A percentile compares a stretch with the other conserved stretches of the same genome.
These are phyloP conservation scores for Carex arenaria DNA, from an alignment of 202 grass and related monocot species.

Conservation along the genomic window DNA sequence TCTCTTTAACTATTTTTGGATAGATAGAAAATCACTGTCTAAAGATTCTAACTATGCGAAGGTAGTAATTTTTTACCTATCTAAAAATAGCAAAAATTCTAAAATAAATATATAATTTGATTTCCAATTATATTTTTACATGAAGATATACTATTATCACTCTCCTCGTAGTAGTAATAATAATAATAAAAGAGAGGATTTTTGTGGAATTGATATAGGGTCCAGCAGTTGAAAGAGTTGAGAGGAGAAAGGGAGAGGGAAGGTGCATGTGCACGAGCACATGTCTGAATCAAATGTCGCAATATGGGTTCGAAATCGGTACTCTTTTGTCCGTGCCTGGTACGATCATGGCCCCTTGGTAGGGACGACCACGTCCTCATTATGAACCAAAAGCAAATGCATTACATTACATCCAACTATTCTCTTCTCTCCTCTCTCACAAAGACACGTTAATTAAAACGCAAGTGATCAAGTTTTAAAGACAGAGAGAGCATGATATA, in stretches of 20 bases:
- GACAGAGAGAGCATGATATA: no score
- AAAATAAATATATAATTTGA: no score
- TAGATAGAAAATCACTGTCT: no score
- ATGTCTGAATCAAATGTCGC: constrained; percentile 21
- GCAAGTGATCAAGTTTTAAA: no score
- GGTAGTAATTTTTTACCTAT: no score
- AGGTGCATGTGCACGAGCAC: constrained; percentile 21
- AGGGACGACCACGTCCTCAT: not conserved
- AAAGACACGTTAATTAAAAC: not conserved
- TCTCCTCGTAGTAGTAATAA: no score
- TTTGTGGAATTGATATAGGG: not conserved
- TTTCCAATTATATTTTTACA: no score
- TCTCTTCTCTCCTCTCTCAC: not conserved
- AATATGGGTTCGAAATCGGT: not conserved
- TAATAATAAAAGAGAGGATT: not conserved
- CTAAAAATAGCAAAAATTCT: no score
- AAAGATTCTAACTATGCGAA: no score
- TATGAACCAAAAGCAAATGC: not conserved
- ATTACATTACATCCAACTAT: not conserved
- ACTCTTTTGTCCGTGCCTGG: constrained; percentile 4
- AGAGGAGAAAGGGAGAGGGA: not conserved
- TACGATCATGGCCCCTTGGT: not conserved
- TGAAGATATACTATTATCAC: no score
- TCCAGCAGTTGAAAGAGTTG: not conserved
- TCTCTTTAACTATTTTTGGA: no score